Percentiles rank a stretch among this genome's conserved stretches.
Conservation (phyloP, 371 early-diverging fungal species). For the Zychaea mexicana region DNA sequence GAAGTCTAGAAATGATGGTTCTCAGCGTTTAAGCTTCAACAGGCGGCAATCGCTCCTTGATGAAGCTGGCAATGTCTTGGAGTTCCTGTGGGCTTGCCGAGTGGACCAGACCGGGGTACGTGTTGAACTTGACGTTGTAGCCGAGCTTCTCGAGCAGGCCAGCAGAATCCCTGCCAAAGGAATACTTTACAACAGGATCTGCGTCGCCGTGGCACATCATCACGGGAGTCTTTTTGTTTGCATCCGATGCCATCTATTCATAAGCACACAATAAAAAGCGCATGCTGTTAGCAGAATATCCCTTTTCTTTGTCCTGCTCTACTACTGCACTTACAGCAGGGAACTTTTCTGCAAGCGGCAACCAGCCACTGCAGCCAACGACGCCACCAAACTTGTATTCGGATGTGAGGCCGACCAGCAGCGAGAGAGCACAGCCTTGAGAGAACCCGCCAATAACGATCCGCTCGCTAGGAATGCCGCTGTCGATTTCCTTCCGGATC, state of each 20-base stretch:
- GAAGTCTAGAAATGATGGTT: background rate
- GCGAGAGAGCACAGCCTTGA: conserved; percentile 85
- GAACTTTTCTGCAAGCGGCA: conserved; percentile 69
- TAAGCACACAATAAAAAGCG: too few species aligned
- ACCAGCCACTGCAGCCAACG: conserved; percentile 80
- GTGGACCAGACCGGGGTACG: conserved; percentile 84
- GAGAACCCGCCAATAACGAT: conserved; percentile 96
- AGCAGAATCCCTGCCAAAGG: conserved; percentile 72
- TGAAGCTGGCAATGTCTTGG: conserved; percentile 69
- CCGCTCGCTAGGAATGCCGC: conserved; percentile 79
- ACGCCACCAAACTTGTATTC: conserved; percentile 68
- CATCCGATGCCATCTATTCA: conserved; percentile 62
- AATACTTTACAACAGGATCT: conserved; percentile 78
- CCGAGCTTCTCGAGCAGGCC: conserved; percentile 67
- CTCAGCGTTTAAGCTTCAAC: conserved; percentile 4
- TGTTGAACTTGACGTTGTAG: conserved; percentile 73
- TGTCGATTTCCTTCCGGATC: conserved; percentile 77
- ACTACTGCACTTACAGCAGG: conserved; percentile 32
- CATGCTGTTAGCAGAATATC: too few species aligned
- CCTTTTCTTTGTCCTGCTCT: too few species aligned
- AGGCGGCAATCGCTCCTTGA: conserved; percentile 32
- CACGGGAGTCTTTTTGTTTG: conserved; percentile 81
- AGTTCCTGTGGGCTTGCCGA: conserved; percentile 77
- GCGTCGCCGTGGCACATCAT: conserved; percentile 88
- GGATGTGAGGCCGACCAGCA: conserved; percentile 75